These are phyloP conservation scores for Aegilops longissima DNA, from an alignment of 176 grass and related monocot genomes.

Conservation along the genomic window DNA sequence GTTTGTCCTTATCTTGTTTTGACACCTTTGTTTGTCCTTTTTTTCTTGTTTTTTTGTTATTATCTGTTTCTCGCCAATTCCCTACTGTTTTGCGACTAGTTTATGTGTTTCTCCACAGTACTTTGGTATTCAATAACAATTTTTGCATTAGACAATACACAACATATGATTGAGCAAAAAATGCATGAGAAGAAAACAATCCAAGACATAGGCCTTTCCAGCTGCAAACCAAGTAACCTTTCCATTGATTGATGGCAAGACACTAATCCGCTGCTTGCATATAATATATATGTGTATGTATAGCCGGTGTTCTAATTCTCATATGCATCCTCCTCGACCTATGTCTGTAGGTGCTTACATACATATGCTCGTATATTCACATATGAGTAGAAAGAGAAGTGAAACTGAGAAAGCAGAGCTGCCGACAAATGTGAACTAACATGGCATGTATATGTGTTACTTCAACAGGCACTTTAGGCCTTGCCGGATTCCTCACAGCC, in stretches of 20 bases:
- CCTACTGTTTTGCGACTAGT: not conserved
- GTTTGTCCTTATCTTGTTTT: too few relatives aligned
- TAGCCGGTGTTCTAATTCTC: not conserved
- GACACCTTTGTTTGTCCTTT: not conserved
- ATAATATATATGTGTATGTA: not conserved
- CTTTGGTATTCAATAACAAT: not conserved
- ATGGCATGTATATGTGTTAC: not conserved
- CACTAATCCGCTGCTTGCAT: too few relatives aligned
- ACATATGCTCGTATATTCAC: not conserved
- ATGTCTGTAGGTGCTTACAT: not conserved
- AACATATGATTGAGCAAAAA: not conserved
- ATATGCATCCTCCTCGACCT: not conserved
- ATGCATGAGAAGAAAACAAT: not conserved
- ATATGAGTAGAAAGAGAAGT: not conserved
- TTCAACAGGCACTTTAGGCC: not conserved
- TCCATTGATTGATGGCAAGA: too few relatives aligned
- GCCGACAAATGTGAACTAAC: not conserved
- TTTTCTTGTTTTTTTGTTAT: too few relatives aligned
- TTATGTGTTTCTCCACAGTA: not conserved
- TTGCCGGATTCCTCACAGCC: too few relatives aligned
- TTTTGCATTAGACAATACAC: not conserved
- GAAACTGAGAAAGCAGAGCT: not conserved
- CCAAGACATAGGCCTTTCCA: not conserved
- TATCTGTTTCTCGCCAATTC: not conserved
- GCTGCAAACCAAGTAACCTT: not conserved